Evolutionary conservation across 169 alveolate genomes (phyloP).

Genomic region (Cryptosporidium bovis): DNA sequence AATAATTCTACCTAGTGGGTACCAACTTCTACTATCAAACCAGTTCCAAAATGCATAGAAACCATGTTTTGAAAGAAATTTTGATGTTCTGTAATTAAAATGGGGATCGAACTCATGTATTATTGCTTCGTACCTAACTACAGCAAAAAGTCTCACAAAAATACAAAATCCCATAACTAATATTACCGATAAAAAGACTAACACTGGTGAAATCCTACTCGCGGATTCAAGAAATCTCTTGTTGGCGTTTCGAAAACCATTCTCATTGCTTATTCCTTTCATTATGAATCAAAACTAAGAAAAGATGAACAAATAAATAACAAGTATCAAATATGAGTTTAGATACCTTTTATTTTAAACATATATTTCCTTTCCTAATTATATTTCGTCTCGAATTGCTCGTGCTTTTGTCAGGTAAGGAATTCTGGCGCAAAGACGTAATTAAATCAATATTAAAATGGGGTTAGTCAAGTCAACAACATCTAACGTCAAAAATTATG

Average conservation of each 20-base stretch:
- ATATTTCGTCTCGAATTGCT: neutral
- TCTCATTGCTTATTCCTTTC: constrained; percentile 1
- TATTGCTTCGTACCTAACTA: constrained; percentile 94
- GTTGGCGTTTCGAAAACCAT: neutral
- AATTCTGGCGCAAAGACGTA: constrained; percentile 35
- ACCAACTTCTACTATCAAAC: constrained; percentile 96
- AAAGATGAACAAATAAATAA: neutral
- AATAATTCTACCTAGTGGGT: constrained; percentile 97
- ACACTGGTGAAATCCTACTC: constrained; percentile 59
- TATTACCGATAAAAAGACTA: constrained; percentile 45
- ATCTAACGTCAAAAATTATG: no score
- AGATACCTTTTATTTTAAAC: neutral
- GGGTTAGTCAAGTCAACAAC: no score
- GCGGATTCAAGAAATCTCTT: constrained; percentile 16
- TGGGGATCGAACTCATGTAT: constrained; percentile 99
- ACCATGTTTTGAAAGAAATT: constrained; percentile 92
- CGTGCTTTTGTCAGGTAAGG: constrained; percentile 69
- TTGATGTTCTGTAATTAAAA: constrained; percentile 97
- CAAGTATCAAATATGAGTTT: neutral
- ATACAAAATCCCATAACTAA: constrained; percentile 80
- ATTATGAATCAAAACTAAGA: neutral
- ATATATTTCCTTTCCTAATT: neutral
- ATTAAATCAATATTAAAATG: no score
- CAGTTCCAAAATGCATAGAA: constrained; percentile 96
- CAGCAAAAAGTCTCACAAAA: constrained; percentile 94